These are phyloP conservation scores for Lasiosphaeris hirsuta DNA, from an alignment of 495 filamentous ascomycete species.

Conservation along the genomic window DNA sequence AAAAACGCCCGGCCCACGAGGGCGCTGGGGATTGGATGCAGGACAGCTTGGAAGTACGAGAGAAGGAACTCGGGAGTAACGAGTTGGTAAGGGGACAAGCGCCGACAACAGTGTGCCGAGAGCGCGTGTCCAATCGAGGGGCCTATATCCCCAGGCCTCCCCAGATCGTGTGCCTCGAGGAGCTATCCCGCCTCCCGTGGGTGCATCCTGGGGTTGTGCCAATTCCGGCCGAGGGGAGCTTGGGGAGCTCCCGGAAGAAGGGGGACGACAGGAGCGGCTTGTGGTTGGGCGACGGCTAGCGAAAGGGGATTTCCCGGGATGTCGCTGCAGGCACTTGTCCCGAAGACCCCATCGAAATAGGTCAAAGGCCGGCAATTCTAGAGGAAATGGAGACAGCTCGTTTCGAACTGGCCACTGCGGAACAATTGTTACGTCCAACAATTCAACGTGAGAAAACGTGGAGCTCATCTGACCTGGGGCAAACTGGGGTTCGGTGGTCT, in stretches of 20 bases:
- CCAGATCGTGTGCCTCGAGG: neutral
- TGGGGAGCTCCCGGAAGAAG: neutral
- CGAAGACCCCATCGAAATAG: conserved; percentile 8
- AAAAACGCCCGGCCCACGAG: neutral
- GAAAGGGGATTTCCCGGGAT: conserved; percentile 33
- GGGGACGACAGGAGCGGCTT: neutral
- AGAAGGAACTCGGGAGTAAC: too few relatives aligned
- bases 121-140: conserved; percentile 5
- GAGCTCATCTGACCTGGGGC: too few relatives aligned
- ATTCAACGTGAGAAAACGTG: too few relatives aligned
- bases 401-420: too few relatives aligned
- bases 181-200: neutral
- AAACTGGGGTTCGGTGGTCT: too few relatives aligned
- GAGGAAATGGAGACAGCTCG: too few relatives aligned
- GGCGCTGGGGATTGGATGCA: neutral
- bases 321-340: conserved; percentile 10
- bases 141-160: neutral
- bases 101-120: conserved; percentile 27
- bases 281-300: neutral
- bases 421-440: too few relatives aligned
- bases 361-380: conserved; percentile 1
- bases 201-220: neutral
- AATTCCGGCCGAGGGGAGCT: conserved; percentile 7
- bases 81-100: too few relatives aligned
- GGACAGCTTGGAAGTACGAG: too few relatives aligned